Percentiles rank a stretch among this genome's conserved stretches.
phyloP scores from a whole-genome alignment of 257 asterid genomes.

The Solanum virginianum region DNA sequence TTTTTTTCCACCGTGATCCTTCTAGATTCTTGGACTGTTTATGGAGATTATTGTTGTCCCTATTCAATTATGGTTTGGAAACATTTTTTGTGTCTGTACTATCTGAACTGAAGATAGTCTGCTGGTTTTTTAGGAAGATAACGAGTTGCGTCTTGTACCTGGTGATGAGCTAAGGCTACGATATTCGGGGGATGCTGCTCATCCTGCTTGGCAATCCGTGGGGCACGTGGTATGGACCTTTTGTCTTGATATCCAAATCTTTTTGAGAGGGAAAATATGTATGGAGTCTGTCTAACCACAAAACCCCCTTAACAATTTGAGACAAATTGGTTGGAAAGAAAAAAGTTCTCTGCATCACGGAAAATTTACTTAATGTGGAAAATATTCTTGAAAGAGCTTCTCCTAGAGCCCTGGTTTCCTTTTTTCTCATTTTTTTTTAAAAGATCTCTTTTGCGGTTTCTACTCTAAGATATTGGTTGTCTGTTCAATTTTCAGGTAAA shows the following conservation, averaged over 20 bases:
- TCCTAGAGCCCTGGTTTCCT: background rate
- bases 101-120: background rate
- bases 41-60: background rate
- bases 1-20: background rate
- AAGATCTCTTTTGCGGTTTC: background rate
- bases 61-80: background rate
- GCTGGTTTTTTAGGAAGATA: slow-evolving; percentile 56
- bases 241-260: slow-evolving; percentile 1
- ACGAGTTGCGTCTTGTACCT: slow-evolving; percentile 98
- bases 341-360: background rate
- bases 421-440: background rate
- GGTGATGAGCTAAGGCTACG: slow-evolving; percentile 97
- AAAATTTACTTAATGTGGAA: background rate
- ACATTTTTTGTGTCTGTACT: background rate
- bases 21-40: background rate
- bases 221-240: slow-evolving; percentile 82
- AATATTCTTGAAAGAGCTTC: background rate
- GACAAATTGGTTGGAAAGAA: background rate
- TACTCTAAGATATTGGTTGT: background rate
- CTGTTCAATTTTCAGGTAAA: slow-evolving; percentile 45
- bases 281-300: background rate
- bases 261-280: background rate
- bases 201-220: slow-evolving; percentile 95
- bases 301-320: background rate
- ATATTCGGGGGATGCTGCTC: slow-evolving; percentile 93